A percentile compares a stretch with the other conserved stretches of the same genome.
These are phyloP conservation scores for Jackrogersella minutella DNA, from an alignment of 495 filamentous ascomycete genomes.

Conservation along the genomic window DNA sequence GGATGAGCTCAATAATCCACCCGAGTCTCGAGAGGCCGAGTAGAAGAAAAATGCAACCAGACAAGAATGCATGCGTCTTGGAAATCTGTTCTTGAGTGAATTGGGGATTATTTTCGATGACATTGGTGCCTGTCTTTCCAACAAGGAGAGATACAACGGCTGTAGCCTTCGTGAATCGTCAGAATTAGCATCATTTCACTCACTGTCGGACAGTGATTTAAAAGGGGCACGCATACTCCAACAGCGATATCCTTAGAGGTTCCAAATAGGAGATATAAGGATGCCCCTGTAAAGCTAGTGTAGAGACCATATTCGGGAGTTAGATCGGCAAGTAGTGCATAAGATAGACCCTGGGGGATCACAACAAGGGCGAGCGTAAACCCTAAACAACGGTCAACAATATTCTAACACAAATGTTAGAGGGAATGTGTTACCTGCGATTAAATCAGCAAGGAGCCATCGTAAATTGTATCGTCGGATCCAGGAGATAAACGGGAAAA, in stretches of 20 bases:
- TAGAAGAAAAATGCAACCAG: conserved; percentile 6
- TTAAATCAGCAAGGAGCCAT: conserved; percentile 1
- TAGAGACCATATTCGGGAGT: conserved; percentile 10
- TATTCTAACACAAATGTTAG: background rate
- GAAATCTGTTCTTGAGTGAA: conserved; percentile 2
- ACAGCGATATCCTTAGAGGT: conserved; percentile 8
- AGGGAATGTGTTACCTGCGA: background rate
- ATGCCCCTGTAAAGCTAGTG: background rate
- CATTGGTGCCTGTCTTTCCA: background rate
- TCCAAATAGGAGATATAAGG: conserved; percentile 1
- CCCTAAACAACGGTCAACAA: background rate
- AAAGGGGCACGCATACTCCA: background rate
- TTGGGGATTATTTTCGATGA: background rate
- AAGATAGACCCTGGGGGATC: conserved; percentile 6
- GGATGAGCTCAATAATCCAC: conserved; percentile 7
- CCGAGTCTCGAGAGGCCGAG: conserved; percentile 1
- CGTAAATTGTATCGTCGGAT: background rate
- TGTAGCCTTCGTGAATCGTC: background rate
- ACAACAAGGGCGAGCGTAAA: conserved; percentile 3
- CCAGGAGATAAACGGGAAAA: background rate
- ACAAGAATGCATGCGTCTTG: conserved; percentile 1
- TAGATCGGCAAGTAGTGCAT: background rate
- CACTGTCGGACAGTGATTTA: background rate
- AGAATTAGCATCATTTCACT: background rate
- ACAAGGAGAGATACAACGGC: conserved; percentile 13